These are phyloP conservation scores for Halenospora varia DNA, from an alignment of 495 filamentous ascomycete species.

Conservation along the genomic window DNA sequence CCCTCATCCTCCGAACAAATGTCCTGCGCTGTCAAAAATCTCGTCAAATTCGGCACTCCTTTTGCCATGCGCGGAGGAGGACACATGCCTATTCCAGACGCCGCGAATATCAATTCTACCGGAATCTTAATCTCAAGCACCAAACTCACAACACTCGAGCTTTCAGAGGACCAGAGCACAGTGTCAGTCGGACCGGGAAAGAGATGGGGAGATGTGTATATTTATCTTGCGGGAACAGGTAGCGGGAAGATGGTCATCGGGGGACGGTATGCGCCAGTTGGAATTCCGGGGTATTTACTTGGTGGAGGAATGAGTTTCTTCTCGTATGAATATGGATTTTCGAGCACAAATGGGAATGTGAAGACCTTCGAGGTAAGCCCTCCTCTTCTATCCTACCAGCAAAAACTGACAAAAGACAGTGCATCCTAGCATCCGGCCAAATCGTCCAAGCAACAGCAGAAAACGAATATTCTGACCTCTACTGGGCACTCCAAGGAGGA, in stretches of 20 bases:
- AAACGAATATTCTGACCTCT: slow-evolving; percentile 34
- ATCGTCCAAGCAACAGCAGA: slow-evolving; percentile 25
- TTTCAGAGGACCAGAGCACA: background rate
- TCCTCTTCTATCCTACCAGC: background rate
- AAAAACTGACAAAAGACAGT: slow-evolving; percentile 7
- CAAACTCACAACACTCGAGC: background rate
- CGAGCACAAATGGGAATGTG: slow-evolving; percentile 6
- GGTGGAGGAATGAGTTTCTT: slow-evolving; percentile 24
- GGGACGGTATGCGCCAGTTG: background rate
- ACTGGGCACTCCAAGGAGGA: slow-evolving; percentile 38
- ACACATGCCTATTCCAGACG: slow-evolving; percentile 20
- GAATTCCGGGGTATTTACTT: slow-evolving; percentile 9
- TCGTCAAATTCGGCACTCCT: background rate
- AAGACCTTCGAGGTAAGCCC: background rate
- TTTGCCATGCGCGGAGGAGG: slow-evolving; percentile 17
- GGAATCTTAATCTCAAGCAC: slow-evolving; percentile 30
- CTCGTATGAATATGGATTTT: slow-evolving; percentile 30
- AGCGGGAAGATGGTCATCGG: slow-evolving; percentile 9
- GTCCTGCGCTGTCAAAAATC: slow-evolving; percentile 2
- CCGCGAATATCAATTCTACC: slow-evolving; percentile 26
- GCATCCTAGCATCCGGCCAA: slow-evolving; percentile 30
- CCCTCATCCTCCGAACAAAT: background rate
- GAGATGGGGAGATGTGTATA: slow-evolving; percentile 8
- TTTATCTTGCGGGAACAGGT: background rate
- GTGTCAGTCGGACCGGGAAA: slow-evolving; percentile 4